Base-by-base conservation (phyloP, 106 monocot species). In the Dendrobium huoshanense region DNA sequence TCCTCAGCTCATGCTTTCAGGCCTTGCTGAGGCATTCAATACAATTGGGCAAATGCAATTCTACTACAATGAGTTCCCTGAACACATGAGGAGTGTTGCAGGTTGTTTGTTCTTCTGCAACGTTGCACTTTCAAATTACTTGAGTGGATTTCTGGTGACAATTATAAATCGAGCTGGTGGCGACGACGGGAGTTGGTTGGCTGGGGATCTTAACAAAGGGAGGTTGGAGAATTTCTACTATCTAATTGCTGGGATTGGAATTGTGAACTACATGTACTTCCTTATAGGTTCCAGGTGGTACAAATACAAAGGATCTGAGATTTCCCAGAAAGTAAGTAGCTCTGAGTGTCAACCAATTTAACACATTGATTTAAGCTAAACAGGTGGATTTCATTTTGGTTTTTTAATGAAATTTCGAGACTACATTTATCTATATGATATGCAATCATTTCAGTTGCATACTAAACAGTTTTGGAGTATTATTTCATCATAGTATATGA, bases 21-120 rank as follows among this genome's bases (percentile, higher is more conserved):
- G 91, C 4, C 48, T 91, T 2, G 83, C 91, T 0, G 91, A 91
- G 75, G 88, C 91, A 5, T 91, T 91, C 43, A 82, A 55, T 67
- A 48, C 86, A 27, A 84, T 91, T 7, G 85, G 91, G 16, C 91
- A 91, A 42, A 49, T 49, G 48, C 78, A 83, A 79, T 91, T 91
- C 70, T 87, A 86, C 55, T 86, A 91, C 88, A 84, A 78, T 19
- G 79, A 91, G 86, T 86, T 91, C 59, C 91, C 91, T 20, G 88
- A 88, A 80, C 59, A 86, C 78, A 91, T 91, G 91, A 80, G 84
- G 33, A 91, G 84, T 61, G 73, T 88, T 3, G 91, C 86, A 6
- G 85, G 88, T 7, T 78, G 86, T 2, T 72, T 91, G 37, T 77
- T 84, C 24, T 86, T 88, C 67, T 80, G 77, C 37, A 77, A 72